Conservation (phyloP, 1,284 basidiomycete genomes). For the Neonothopanus nambi region DNA sequence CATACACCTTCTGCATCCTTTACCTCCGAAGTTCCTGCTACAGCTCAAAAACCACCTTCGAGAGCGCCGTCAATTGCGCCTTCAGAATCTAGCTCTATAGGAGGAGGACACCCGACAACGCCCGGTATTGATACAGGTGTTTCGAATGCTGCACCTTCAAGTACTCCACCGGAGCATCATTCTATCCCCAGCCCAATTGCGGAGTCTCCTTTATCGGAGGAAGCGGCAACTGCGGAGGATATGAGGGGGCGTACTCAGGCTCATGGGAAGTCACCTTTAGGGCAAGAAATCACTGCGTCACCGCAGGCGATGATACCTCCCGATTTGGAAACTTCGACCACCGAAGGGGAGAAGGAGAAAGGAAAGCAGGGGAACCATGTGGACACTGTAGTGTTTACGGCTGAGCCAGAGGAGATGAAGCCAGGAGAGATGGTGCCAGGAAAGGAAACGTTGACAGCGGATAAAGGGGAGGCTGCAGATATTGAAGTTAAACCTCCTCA, state of each 20-base stretch:
- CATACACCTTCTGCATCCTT: neutral
- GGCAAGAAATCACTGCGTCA: neutral
- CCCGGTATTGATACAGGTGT: too few species aligned
- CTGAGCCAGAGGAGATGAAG: conserved; percentile 14
- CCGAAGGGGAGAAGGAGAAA: neutral
- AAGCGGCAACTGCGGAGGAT: conserved; percentile 11
- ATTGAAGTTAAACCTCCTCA: neutral
- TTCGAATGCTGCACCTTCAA: neutral
- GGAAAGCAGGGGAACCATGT: neutral
- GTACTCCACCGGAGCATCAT: neutral
- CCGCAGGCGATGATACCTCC: neutral
- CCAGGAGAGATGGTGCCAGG: too few species aligned
- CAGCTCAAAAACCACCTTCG: neutral
- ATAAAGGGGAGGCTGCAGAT: neutral
- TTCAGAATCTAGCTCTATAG: neutral
- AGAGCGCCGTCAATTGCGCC: neutral
- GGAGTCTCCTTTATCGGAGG: conserved; percentile 11
- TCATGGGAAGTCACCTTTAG: neutral
- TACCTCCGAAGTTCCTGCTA: neutral
- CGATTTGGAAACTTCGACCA: neutral
- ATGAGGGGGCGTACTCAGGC: neutral
- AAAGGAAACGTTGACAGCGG: neutral
- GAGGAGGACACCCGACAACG: too few species aligned
- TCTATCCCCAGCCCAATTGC: conserved; percentile 9
- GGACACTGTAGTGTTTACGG: conserved; percentile 10